These are phyloP conservation scores for Rhynchosporium agropyri DNA, from an alignment of 2,329 filamentous ascomycete genomes.

Conservation along the genomic window DNA sequence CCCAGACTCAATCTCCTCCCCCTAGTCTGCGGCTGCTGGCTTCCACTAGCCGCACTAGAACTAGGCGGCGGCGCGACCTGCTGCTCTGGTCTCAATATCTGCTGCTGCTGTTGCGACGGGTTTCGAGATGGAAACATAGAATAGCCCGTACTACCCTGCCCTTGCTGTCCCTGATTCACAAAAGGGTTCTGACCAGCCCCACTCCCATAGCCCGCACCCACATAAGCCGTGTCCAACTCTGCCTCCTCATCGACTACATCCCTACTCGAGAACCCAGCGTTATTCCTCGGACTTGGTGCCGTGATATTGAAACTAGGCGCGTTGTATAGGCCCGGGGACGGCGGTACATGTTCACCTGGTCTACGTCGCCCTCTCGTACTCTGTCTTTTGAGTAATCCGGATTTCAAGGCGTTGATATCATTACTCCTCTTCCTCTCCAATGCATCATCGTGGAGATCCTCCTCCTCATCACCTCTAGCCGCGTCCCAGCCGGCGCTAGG, in stretches of 20 bases:
- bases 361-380: slow-evolving; percentile 38
- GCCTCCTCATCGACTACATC: slow-evolving; percentile 35
- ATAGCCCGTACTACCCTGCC: slow-evolving; percentile 17
- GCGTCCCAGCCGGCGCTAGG: slow-evolving; percentile 40
- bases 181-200: no score
- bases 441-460: slow-evolving; percentile 13
- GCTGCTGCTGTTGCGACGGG: background rate
- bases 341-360: slow-evolving; percentile 36
- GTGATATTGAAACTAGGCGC: slow-evolving; percentile 29
- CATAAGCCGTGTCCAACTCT: slow-evolving; percentile 22
- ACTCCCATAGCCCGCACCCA: background rate
- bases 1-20: slow-evolving; percentile 22
- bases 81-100: slow-evolving; percentile 2
- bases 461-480: slow-evolving; percentile 27
- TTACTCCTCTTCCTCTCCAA: slow-evolving; percentile 26
- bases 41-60: background rate
- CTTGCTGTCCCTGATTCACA: background rate
- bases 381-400: slow-evolving; percentile 38
- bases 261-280: background rate
- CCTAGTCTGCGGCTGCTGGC: slow-evolving; percentile 8
- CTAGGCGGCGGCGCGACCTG: slow-evolving; percentile 3
- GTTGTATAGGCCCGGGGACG: slow-evolving; percentile 2
- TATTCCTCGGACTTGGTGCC: slow-evolving; percentile 22
- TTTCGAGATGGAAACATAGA: slow-evolving; percentile 17
- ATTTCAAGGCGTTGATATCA: slow-evolving; percentile 34